Conservation (phyloP, 805 yeast species). For the Vanderwaltozyma yarrowii region DNA sequence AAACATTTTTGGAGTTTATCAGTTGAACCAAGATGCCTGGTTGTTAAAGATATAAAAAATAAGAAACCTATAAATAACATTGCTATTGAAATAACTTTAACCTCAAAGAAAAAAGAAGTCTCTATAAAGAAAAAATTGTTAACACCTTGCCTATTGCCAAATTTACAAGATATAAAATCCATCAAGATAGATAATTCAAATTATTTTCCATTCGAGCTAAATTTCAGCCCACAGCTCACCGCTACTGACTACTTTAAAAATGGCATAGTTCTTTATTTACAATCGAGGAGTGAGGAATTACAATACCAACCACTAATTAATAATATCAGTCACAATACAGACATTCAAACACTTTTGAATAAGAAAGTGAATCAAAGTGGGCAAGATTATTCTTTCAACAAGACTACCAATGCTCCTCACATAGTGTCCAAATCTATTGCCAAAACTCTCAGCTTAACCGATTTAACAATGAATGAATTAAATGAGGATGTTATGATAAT, state of each 20-base stretch:
- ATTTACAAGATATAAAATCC: constrained; percentile 36
- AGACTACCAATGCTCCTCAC: no score
- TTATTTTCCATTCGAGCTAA: constrained; percentile 41
- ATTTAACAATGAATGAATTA: constrained; percentile 13
- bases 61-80: constrained; percentile 40
- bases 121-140: constrained; percentile 11
- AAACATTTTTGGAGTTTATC: constrained; percentile 88
- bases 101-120: constrained; percentile 31
- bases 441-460: constrained; percentile 1
- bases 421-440: background rate
- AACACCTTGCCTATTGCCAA: constrained; percentile 67
- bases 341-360: background rate
- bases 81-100: constrained; percentile 30
- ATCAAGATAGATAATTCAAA: constrained; percentile 39
- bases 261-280: constrained; percentile 22
- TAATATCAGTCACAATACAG: no score
- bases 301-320: background rate
- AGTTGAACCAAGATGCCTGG: constrained; percentile 71
- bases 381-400: no score
- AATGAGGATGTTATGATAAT: background rate
- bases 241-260: constrained; percentile 19
- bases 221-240: constrained; percentile 25
- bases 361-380: background rate
- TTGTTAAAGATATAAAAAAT: constrained; percentile 58
- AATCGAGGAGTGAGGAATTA: constrained; percentile 6